Evolutionary conservation across 805 yeast genomes (phyloP).

Genomic region (Pichia pseudocactophila): DNA sequence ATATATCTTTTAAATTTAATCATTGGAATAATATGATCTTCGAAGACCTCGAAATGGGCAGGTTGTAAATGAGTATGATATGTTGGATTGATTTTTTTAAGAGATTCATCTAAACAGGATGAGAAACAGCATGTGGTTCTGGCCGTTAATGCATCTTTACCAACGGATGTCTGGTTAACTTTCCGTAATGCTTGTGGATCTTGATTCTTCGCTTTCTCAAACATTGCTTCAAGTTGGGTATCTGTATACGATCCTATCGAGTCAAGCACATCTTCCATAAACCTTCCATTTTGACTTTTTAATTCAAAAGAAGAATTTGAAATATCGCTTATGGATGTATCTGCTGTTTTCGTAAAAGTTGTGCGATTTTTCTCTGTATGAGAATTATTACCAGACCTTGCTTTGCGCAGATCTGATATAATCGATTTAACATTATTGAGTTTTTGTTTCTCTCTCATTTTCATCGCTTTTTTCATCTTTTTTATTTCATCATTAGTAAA

Average conservation of each 20-base stretch:
- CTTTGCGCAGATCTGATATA: conserved; percentile 2
- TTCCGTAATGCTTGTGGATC: conserved; percentile 17
- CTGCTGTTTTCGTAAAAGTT: neutral
- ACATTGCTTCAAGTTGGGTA: conserved; percentile 15
- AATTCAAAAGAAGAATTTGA: neutral
- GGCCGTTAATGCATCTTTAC: conserved; percentile 40
- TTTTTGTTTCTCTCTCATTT: neutral
- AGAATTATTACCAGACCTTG: neutral
- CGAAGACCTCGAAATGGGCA: conserved; percentile 10
- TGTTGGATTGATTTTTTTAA: neutral
- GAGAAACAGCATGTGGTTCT: conserved; percentile 33
- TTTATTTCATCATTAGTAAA: neutral
- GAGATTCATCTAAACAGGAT: neutral
- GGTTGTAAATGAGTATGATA: conserved; percentile 1
- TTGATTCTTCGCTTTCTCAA: conserved; percentile 14
- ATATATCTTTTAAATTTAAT: conserved; percentile 45
- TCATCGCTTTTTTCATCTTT: neutral
- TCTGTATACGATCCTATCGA: conserved; percentile 7
- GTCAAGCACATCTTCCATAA: conserved; percentile 5
- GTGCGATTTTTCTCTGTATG: neutral
- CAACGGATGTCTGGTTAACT: conserved; percentile 31
- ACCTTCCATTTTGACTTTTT: neutral
- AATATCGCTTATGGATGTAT: neutral
- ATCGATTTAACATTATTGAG: neutral
- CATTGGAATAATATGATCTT: conserved; percentile 30